A percentile compares a stretch with the other conserved stretches of the same genome.
Conservation (phyloP, 331 rosid species). For the Telfairia occidentalis region DNA sequence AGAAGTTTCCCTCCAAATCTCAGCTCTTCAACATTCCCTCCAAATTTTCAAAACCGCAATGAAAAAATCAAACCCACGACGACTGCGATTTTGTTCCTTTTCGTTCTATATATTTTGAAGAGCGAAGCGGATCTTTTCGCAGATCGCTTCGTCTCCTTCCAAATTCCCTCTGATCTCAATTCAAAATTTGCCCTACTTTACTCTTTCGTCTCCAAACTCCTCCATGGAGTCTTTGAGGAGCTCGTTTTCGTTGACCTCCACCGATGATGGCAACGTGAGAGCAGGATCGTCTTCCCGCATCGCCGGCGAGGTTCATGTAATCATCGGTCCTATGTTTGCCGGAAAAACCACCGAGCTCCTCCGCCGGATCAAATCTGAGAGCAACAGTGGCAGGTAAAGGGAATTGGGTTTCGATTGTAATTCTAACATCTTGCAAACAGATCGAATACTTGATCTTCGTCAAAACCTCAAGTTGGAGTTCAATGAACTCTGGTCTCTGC, state of each 20-base stretch:
- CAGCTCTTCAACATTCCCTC: slow-evolving; percentile 10
- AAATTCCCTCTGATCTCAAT: background rate
- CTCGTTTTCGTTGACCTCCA: slow-evolving; percentile 9
- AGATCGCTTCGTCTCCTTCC: background rate
- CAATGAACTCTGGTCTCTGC: background rate
- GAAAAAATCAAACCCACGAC: background rate
- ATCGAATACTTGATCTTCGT: background rate
- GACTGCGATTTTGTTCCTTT: background rate
- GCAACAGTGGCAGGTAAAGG: slow-evolving; percentile 45
- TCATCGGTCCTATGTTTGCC: slow-evolving; percentile 93
- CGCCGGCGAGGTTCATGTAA: slow-evolving; percentile 72
- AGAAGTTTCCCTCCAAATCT: slow-evolving; percentile 18
- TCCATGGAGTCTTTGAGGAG: slow-evolving; percentile 42
- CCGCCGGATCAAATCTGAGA: slow-evolving; percentile 71
- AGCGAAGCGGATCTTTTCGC: background rate
- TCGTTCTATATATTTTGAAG: slow-evolving; percentile 13
- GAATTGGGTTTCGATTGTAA: background rate
- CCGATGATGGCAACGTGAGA: background rate
- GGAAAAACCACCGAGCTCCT: slow-evolving; percentile 86
- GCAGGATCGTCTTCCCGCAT: slow-evolving; percentile 5
- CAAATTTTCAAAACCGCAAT: slow-evolving; percentile 5
- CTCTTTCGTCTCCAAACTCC: background rate
- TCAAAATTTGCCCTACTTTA: background rate
- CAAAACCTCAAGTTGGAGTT: background rate
- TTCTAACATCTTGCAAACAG: background rate